phyloP scores from a whole-genome alignment of 2,329 filamentous ascomycete genomes.

The Orbilia blumenaviensis region DNA sequence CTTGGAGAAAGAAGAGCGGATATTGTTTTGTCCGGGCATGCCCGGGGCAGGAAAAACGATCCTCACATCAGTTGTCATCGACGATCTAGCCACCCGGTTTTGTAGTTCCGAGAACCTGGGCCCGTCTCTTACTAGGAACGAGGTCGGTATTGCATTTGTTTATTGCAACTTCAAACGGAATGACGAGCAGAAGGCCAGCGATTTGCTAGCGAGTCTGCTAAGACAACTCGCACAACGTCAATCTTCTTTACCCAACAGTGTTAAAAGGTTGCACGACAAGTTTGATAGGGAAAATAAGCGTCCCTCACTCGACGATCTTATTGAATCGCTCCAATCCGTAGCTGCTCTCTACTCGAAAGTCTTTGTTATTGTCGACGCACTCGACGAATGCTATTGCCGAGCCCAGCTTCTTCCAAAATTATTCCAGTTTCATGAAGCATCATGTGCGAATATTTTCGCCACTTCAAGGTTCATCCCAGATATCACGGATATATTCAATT shows the following conservation, averaged over 20 bases:
- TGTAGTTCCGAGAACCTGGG: neutral
- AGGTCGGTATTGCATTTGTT: slow-evolving; percentile 62
- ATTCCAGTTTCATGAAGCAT: slow-evolving; percentile 1
- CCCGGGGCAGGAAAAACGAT: slow-evolving; percentile 66
- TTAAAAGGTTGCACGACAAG: slow-evolving; percentile 59
- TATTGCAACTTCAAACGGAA: slow-evolving; percentile 64
- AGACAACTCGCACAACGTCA: slow-evolving; percentile 60
- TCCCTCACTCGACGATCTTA: neutral
- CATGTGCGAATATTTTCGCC: slow-evolving; percentile 14
- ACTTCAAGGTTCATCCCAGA: slow-evolving; percentile 56
- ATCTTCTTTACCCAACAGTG: slow-evolving; percentile 55
- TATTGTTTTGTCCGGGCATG: slow-evolving; percentile 21
- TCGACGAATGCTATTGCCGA: slow-evolving; percentile 28
- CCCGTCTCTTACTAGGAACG: too few relatives aligned
- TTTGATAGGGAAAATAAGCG: neutral
- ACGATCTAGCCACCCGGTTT: slow-evolving; percentile 59
- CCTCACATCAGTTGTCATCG: slow-evolving; percentile 62
- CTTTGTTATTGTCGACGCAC: slow-evolving; percentile 30
- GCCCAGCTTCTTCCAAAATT: neutral
- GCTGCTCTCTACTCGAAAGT: neutral
- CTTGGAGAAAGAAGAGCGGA: neutral
- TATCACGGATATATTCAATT: slow-evolving; percentile 47
- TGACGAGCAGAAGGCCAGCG: slow-evolving; percentile 60
- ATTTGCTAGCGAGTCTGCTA: slow-evolving; percentile 60
- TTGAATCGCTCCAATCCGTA: neutral